Evolutionary conservation across 176 grass and related monocot species (phyloP).

Genomic region (Secale cereale): DNA sequence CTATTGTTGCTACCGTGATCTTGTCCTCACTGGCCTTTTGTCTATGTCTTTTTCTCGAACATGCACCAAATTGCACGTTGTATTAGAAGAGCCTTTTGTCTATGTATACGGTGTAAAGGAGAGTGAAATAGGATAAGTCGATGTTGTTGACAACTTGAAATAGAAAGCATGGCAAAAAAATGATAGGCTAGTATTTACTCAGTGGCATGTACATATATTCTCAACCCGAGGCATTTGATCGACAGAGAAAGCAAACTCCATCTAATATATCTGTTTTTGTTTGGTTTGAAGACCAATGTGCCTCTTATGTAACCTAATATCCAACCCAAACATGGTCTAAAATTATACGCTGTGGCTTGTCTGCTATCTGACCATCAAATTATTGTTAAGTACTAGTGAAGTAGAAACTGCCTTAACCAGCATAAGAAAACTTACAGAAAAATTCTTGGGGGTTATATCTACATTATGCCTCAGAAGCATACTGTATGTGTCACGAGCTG

Average conservation of each 20-base stretch:
- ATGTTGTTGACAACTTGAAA: not conserved
- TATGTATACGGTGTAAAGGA: not conserved
- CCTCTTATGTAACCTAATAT: not conserved
- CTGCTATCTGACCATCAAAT: not conserved
- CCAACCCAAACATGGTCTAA: conserved; percentile 1
- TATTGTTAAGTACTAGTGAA: not conserved
- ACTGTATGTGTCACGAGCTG: conserved; percentile 80
- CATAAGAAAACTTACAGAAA: conserved; percentile 71
- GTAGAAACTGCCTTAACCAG: conserved; percentile 23
- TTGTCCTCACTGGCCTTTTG: not conserved
- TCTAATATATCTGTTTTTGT: not conserved
- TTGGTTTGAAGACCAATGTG: not conserved
- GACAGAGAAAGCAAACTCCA: not conserved
- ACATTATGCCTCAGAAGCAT: conserved; percentile 79
- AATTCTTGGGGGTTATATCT: conserved; percentile 75
- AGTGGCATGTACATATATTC: not conserved
- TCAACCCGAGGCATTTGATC: not conserved
- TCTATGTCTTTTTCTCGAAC: not conserved
- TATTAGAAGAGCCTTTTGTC: not conserved
- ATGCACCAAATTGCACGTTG: not conserved
- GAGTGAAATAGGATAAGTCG: not conserved
- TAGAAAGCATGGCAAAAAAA: not conserved
- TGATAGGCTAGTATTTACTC: not conserved
- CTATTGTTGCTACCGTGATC: not conserved
- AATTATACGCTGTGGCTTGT: not conserved